Conservation (phyloP, 208 protist genomes). For the Trichomonas tenax region DNA sequence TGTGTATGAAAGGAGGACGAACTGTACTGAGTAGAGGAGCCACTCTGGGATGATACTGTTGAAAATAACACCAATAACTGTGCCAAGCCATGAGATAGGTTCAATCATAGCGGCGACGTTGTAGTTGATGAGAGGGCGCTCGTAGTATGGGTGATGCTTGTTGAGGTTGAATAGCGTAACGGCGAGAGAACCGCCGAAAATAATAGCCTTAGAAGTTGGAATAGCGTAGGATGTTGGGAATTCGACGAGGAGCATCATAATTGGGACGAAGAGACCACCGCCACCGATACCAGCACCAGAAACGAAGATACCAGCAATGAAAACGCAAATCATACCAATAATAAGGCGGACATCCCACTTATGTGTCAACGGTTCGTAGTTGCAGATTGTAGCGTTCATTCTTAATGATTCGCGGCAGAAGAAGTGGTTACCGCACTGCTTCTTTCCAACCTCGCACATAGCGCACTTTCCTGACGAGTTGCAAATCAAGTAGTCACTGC, state of each 20-base stretch:
- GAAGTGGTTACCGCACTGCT: background rate
- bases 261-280: slow-evolving; percentile 27
- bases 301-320: slow-evolving; percentile 15
- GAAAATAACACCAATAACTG: slow-evolving; percentile 27
- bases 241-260: background rate
- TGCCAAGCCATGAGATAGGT: slow-evolving; percentile 26
- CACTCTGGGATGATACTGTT: slow-evolving; percentile 24
- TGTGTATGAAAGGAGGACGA: slow-evolving; percentile 24
- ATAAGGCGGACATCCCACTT: background rate
- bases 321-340: background rate
- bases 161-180: slow-evolving; percentile 22
- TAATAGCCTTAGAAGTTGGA: slow-evolving; percentile 24
- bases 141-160: background rate
- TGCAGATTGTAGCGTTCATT: background rate
- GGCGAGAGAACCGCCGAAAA: slow-evolving; percentile 26
- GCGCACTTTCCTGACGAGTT: background rate
- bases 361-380: background rate
- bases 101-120: slow-evolving; percentile 22
- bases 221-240: slow-evolving; percentile 22
- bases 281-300: slow-evolving; percentile 25
- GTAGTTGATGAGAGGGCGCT: slow-evolving; percentile 28
- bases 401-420: background rate
- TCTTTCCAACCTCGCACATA: background rate
- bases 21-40: slow-evolving; percentile 1
- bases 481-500: background rate